Evolutionary conservation across 805 yeast genomes (phyloP).

Genomic region (Kuraishia piskuri): DNA sequence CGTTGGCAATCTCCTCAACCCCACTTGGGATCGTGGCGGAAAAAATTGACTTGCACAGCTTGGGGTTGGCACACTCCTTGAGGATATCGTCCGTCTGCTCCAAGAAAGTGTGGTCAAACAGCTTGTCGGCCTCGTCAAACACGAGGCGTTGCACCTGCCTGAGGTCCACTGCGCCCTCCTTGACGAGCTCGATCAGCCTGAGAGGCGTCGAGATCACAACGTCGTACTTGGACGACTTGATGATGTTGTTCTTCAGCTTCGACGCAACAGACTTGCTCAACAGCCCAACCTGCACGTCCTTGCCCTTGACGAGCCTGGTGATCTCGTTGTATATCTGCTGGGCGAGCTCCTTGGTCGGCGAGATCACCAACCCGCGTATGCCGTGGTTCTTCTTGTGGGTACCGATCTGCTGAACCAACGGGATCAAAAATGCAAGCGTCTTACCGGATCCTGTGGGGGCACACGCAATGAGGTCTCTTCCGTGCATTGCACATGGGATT

Average conservation of each 20-base stretch:
- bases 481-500: conserved; percentile 63
- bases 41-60: conserved; percentile 67
- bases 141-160: conserved; percentile 64
- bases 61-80: conserved; percentile 41
- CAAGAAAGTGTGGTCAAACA: conserved; percentile 79
- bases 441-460: conserved; percentile 99
- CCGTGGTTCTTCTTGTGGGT: conserved; percentile 31
- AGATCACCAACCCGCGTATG: conserved; percentile 67
- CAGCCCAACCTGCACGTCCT: conserved; percentile 50
- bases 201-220: conserved; percentile 83
- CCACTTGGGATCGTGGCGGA: conserved; percentile 94
- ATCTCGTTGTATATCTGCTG: conserved; percentile 73
- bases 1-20: conserved; percentile 80
- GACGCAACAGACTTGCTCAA: conserved; percentile 65
- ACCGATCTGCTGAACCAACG: conserved; percentile 51
- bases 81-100: conserved; percentile 87
- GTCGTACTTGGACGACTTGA: conserved; percentile 60
- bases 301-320: conserved; percentile 45
- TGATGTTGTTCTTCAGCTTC: conserved; percentile 54
- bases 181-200: conserved; percentile 72
- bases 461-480: conserved; percentile 80
- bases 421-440: conserved; percentile 83
- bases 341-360: conserved; percentile 95
- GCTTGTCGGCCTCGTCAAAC: conserved; percentile 93
- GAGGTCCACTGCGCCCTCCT: conserved; percentile 51